These are phyloP conservation scores for Chlorella sp. DNA, from an alignment of 139 green algal species.

Conservation along the genomic window DNA sequence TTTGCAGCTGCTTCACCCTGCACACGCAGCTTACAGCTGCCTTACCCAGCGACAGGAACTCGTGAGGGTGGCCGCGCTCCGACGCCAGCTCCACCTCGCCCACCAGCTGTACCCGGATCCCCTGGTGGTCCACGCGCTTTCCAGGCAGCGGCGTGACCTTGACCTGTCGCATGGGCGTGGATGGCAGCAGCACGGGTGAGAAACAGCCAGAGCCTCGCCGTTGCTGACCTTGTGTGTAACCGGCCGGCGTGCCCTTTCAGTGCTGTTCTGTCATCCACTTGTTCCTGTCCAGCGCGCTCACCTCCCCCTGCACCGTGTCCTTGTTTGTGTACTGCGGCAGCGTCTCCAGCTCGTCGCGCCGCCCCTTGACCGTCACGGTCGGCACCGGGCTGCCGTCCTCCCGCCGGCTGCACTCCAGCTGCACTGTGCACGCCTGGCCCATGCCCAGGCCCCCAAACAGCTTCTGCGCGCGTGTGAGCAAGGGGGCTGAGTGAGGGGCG, in stretches of 20 bases:
- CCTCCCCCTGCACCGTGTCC: slow-evolving; percentile 75
- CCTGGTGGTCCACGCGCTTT: slow-evolving; percentile 92
- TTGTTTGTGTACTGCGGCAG: slow-evolving; percentile 80
- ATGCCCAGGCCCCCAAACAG: slow-evolving; percentile 42
- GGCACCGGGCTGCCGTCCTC: slow-evolving; percentile 19
- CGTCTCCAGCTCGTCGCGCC: slow-evolving; percentile 54
- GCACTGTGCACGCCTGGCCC: slow-evolving; percentile 38
- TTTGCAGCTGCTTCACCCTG: too few relatives aligned
- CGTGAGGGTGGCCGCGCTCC: slow-evolving; percentile 80
- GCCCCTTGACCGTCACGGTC: slow-evolving; percentile 42
- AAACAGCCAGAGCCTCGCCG: not conserved
- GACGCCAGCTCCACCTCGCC: slow-evolving; percentile 95
- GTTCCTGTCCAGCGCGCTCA: slow-evolving; percentile 16
- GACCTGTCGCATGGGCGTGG: slow-evolving; percentile 40
- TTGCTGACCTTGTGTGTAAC: not conserved
- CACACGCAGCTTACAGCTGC: too few relatives aligned
- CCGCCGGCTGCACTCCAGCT: slow-evolving; percentile 48
- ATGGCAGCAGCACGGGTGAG: not conserved
- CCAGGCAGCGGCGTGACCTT: slow-evolving; percentile 64
- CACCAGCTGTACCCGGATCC: slow-evolving; percentile 95
- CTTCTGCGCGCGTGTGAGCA: too few relatives aligned
- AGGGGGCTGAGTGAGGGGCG: too few relatives aligned
- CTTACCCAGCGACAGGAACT: slow-evolving; percentile 88
- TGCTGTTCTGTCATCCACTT: not conserved
- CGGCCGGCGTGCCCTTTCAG: not conserved